Conservation (phyloP, 2,329 filamentous ascomycete genomes). For the Periconia digitata region DNA sequence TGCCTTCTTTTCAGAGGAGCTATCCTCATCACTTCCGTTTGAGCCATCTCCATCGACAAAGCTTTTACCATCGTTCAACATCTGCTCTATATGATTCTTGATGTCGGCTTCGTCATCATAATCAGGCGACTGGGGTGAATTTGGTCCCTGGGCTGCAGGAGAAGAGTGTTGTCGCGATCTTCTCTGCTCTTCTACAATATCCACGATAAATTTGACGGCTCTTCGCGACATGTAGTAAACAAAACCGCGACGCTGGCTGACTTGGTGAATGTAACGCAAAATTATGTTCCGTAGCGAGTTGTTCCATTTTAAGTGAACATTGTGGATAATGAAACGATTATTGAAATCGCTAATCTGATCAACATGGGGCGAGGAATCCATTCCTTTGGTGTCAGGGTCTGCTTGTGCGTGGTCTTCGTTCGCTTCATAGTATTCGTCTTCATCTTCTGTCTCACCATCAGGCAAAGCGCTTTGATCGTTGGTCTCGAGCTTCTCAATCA, state of each 20-base stretch:
- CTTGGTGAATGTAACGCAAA: slow-evolving; percentile 94
- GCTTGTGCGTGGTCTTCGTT: slow-evolving; percentile 56
- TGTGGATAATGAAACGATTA: slow-evolving; percentile 97
- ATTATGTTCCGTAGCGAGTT: slow-evolving; percentile 95
- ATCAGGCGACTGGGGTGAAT: slow-evolving; percentile 43
- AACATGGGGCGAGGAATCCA: slow-evolving; percentile 69
- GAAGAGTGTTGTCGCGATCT: slow-evolving; percentile 55
- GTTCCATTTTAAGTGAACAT: slow-evolving; percentile 97
- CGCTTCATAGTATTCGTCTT: slow-evolving; percentile 51
- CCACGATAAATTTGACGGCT: slow-evolving; percentile 95
- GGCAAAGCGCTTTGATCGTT: slow-evolving; percentile 56
- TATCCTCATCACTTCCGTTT: slow-evolving; percentile 16
- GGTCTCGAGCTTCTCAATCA: slow-evolving; percentile 58
- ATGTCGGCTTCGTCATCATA: slow-evolving; percentile 68
- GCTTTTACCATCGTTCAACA: slow-evolving; percentile 80
- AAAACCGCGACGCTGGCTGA: slow-evolving; percentile 91
- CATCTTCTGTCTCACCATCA: slow-evolving; percentile 46
- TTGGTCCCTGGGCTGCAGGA: slow-evolving; percentile 19
- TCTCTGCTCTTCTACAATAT: slow-evolving; percentile 93
- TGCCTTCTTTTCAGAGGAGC: neutral
- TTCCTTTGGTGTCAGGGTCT: slow-evolving; percentile 51
- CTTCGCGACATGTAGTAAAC: slow-evolving; percentile 96
- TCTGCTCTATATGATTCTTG: slow-evolving; percentile 81
- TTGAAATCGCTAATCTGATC: slow-evolving; percentile 95
- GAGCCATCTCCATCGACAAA: slow-evolving; percentile 74